Percentiles rank a stretch among this genome's conserved stretches.
Evolutionary conservation across 495 filamentous ascomycete genomes (phyloP).

Genomic region (Aspergillus leporis): DNA sequence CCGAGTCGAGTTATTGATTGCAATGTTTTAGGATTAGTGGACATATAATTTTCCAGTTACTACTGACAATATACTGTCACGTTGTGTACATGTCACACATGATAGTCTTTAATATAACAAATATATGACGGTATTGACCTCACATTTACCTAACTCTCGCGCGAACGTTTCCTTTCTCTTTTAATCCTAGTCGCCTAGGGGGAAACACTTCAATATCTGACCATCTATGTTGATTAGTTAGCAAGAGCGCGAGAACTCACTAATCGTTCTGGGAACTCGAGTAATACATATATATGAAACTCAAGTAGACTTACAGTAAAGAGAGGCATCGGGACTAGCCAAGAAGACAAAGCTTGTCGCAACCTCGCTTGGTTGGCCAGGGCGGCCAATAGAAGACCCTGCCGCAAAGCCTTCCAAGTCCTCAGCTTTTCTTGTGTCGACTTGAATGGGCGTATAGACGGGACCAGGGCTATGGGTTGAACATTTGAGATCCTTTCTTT

Average conservation of each 20-base stretch:
- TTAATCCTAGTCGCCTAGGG: slow-evolving; percentile 34
- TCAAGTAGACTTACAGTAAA: slow-evolving; percentile 44
- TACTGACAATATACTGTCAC: too few relatives aligned
- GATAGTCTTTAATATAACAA: too few relatives aligned
- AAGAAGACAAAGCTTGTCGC: slow-evolving; percentile 64
- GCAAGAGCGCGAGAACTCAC: background rate
- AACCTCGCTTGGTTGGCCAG: slow-evolving; percentile 63
- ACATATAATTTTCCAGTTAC: too few relatives aligned
- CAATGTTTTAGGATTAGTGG: background rate
- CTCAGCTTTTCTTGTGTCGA: slow-evolving; percentile 46
- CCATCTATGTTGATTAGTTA: slow-evolving; percentile 35
- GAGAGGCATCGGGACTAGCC: slow-evolving; percentile 53
- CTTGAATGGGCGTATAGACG: slow-evolving; percentile 61
- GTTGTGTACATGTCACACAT: too few relatives aligned
- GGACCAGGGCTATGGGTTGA: slow-evolving; percentile 50
- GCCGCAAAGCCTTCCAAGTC: slow-evolving; percentile 51
- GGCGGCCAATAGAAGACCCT: slow-evolving; percentile 45
- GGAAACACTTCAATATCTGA: slow-evolving; percentile 54
- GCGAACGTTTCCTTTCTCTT: background rate
- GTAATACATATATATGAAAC: too few relatives aligned
- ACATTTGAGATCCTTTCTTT: background rate
- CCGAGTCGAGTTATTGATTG: slow-evolving; percentile 6
- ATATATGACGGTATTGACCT: too few relatives aligned
- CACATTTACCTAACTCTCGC: background rate
- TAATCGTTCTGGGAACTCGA: too few relatives aligned